phyloP scores from a whole-genome alignment of 1,284 basidiomycete genomes.

The Ustilago xerochloae region DNA sequence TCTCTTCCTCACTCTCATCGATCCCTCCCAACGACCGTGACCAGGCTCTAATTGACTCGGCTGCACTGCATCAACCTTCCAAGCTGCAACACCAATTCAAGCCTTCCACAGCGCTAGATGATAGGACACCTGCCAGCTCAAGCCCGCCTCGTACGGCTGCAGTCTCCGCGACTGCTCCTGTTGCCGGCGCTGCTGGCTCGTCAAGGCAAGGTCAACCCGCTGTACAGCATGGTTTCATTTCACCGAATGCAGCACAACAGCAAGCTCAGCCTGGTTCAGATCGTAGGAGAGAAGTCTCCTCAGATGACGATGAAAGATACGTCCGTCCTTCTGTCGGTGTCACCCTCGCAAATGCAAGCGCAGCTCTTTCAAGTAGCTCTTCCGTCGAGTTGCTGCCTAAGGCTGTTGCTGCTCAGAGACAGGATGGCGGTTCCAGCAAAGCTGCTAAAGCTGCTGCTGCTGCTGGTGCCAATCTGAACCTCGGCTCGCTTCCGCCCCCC shows the following conservation, averaged over 20 bases:
- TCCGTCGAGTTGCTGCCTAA: conserved; percentile 49
- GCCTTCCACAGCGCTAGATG: conserved; percentile 16
- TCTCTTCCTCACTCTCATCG: conserved; percentile 40
- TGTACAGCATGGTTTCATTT: conserved; percentile 32
- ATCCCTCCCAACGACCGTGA: conserved; percentile 50
- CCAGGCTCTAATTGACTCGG: conserved; percentile 49
- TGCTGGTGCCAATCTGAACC: conserved; percentile 31
- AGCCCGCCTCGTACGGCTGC: conserved; percentile 37
- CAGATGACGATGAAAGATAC: conserved; percentile 42
- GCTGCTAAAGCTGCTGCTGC: conserved; percentile 4
- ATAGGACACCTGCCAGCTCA: conserved; percentile 46
- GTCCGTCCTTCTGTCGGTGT: conserved; percentile 29
- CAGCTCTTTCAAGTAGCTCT: conserved; percentile 50
- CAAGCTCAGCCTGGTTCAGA: conserved; percentile 8
- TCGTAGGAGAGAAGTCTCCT: conserved; percentile 36
- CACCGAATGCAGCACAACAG: conserved; percentile 17
- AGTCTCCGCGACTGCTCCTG: conserved; percentile 5
- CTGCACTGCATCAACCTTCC: conserved; percentile 39
- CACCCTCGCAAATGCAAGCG: conserved; percentile 48
- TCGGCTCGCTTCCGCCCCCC: conserved; percentile 41
- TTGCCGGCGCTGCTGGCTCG: not conserved
- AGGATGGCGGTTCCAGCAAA: not conserved
- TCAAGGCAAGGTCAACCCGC: conserved; percentile 12
- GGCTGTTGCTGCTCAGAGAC: conserved; percentile 32
- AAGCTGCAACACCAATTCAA: conserved; percentile 40